Base-by-base conservation (phyloP, 2,329 filamentous ascomycete species). In the Fusarium sp. region DNA sequence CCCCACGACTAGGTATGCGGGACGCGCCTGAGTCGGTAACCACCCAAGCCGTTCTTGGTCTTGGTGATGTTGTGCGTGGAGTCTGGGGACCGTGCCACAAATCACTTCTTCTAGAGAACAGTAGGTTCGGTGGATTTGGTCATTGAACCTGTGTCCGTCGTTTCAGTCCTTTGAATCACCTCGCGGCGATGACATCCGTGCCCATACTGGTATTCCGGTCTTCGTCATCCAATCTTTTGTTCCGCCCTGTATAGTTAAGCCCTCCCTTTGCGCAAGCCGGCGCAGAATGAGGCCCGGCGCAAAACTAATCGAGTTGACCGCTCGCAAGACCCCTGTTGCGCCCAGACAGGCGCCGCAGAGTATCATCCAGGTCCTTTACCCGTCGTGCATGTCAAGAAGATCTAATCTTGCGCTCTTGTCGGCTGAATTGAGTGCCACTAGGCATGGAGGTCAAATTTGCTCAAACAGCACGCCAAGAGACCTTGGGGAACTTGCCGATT, bases 21-120 rank as follows among this genome's bases (percentile, higher is more conserved):
- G 57, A 58, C 60, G 64, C 59, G 68, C 63, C 63, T 66, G 70
- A 71, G 57, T 58, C 42, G 64, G 66, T 58, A 66, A 61, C 64
- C 40, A 40, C 40, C 46, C 44, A 58, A 46, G 23, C 57, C 33
- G 49, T 54, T 60, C 16, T 34, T 54, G 34, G 46, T 3, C 20
- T 18, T 58, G 55, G 40, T 31, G 36, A 51, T 59, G 46, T 34
- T 53, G 31, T 10, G 20, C n/a, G 53, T 54, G 53, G 46, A 50
- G 54, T 44, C 44, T 60, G 51, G 38, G 38, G 50, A 49, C 67
- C 50, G 58, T 65, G 49, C 58, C 46, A 67, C 58, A 59, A 13
- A 13, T 29, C 25, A 36, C 23, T 13, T 23, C 34, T 57, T 54
- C 50, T 25, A 55, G 50, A 69, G 44, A 58, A 49, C 50, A 53